Conservation (phyloP, 176 grass and related monocot genomes). For the Rhynchospora breviuscula region DNA sequence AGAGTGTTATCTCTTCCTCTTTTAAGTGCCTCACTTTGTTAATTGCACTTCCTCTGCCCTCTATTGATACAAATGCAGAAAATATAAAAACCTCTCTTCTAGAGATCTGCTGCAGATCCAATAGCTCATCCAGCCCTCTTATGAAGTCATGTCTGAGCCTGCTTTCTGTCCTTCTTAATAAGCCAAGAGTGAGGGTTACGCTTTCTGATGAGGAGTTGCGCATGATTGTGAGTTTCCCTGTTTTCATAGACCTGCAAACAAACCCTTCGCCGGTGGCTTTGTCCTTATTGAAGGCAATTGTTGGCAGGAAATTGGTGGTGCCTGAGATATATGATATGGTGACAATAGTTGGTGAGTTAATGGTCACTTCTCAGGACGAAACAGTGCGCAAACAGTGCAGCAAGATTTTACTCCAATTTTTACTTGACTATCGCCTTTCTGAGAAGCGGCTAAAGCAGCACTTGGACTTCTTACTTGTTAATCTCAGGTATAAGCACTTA, state of each 20-base stretch:
- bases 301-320: slow-evolving; percentile 67
- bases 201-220: slow-evolving; percentile 71
- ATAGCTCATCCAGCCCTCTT: slow-evolving; percentile 63
- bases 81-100: slow-evolving; percentile 73
- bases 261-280: slow-evolving; percentile 79
- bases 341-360: slow-evolving; percentile 72
- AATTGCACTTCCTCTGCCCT: slow-evolving; percentile 76
- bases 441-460: slow-evolving; percentile 86
- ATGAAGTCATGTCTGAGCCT: slow-evolving; percentile 76
- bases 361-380: slow-evolving; percentile 78
- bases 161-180: slow-evolving; percentile 64
- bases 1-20: slow-evolving; percentile 62
- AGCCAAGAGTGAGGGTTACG: slow-evolving; percentile 71
- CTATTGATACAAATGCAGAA: slow-evolving; percentile 53
- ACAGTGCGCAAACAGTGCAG: slow-evolving; percentile 69
- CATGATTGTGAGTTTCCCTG: slow-evolving; percentile 64
- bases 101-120: slow-evolving; percentile 71
- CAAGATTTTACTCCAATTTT: slow-evolving; percentile 82
- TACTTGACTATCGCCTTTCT: slow-evolving; percentile 77
- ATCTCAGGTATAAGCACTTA: slow-evolving; percentile 47
- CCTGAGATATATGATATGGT: slow-evolving; percentile 94
- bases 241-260: slow-evolving; percentile 90
- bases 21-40: slow-evolving; percentile 77
- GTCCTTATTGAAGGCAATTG: slow-evolving; percentile 81
- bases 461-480: slow-evolving; percentile 86